These are phyloP conservation scores for Themeda triandra DNA, from an alignment of 176 grass and related monocot genomes.

Conservation along the genomic window DNA sequence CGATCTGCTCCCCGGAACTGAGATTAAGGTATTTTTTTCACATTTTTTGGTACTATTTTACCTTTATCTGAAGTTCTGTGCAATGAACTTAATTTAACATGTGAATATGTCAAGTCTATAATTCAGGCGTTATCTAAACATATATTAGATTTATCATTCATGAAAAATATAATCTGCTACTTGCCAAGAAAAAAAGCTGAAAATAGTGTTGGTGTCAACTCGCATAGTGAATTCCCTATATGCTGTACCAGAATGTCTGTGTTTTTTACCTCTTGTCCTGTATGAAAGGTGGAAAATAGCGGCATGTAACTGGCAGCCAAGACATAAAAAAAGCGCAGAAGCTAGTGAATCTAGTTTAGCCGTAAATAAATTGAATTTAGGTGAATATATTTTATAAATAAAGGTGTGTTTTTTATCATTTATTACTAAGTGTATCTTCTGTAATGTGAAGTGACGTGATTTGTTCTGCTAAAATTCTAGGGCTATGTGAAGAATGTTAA, in stretches of 20 bases:
- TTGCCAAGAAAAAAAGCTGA: not conserved
- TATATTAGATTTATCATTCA: not conserved
- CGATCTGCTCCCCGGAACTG: conserved; percentile 56
- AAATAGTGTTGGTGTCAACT: not conserved
- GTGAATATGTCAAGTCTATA: not conserved
- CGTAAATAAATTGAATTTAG: not conserved
- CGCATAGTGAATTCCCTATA: not conserved
- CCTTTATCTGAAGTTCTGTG: not conserved
- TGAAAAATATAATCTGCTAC: not conserved
- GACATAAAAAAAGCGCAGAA: not conserved
- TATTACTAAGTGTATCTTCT: not conserved
- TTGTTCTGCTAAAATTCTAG: conserved; percentile 31
- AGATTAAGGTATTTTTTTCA: conserved; percentile 66
- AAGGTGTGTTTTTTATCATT: not conserved
- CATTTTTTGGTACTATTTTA: not conserved
- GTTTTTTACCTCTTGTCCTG: not conserved
- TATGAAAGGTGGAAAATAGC: not conserved
- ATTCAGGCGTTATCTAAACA: not conserved
- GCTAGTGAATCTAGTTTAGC: not conserved
- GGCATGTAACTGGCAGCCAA: not conserved
- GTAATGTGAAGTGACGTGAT: not conserved
- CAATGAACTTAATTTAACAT: not conserved
- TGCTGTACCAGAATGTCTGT: not conserved
- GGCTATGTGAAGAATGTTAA: conserved; percentile 93
- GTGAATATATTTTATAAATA: not conserved